Evolutionary conservation across 192 early-diverging fungal species (phyloP).

Genomic region (Podila epigama): DNA sequence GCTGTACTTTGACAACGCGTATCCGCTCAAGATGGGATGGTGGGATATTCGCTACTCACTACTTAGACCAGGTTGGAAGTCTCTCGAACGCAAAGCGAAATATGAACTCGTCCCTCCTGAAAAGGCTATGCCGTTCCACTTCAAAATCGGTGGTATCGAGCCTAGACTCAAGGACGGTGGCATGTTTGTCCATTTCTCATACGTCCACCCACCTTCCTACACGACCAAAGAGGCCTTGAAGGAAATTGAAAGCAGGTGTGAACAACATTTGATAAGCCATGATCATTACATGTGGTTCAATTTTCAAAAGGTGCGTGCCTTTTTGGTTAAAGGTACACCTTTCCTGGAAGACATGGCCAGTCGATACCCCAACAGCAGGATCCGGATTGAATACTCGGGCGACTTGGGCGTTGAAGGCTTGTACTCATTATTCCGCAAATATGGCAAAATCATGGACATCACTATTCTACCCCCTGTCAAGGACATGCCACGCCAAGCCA

Average conservation of each 20-base stretch:
- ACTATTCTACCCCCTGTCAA: slow-evolving; percentile 60
- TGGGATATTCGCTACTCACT: slow-evolving; percentile 44
- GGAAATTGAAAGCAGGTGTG: slow-evolving; percentile 55
- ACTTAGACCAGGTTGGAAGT: slow-evolving; percentile 36
- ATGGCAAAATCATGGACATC: slow-evolving; percentile 87
- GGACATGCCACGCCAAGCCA: slow-evolving; percentile 78
- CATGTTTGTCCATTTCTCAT: slow-evolving; percentile 63
- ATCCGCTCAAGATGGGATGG: slow-evolving; percentile 49
- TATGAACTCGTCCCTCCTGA: slow-evolving; percentile 51
- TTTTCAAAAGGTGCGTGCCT: slow-evolving; percentile 65
- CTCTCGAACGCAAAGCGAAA: slow-evolving; percentile 48
- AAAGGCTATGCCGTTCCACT: slow-evolving; percentile 57
- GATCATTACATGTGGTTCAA: slow-evolving; percentile 72
- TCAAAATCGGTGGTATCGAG: slow-evolving; percentile 55
- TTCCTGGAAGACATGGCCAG: slow-evolving; percentile 77
- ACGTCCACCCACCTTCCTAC: slow-evolving; percentile 42
- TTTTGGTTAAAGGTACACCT: slow-evolving; percentile 73
- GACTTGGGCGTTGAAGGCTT: slow-evolving; percentile 48
- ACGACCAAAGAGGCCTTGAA: slow-evolving; percentile 44
- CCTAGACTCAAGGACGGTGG: slow-evolving; percentile 61
- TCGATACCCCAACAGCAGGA: slow-evolving; percentile 55
- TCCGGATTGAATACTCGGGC: slow-evolving; percentile 31
- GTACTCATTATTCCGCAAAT: slow-evolving; percentile 76
- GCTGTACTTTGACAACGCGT: slow-evolving; percentile 50
- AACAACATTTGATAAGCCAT: slow-evolving; percentile 62